Evolutionary conservation across 164 flowering plant genomes (phyloP).

Genomic region (Platanus orientalis): DNA sequence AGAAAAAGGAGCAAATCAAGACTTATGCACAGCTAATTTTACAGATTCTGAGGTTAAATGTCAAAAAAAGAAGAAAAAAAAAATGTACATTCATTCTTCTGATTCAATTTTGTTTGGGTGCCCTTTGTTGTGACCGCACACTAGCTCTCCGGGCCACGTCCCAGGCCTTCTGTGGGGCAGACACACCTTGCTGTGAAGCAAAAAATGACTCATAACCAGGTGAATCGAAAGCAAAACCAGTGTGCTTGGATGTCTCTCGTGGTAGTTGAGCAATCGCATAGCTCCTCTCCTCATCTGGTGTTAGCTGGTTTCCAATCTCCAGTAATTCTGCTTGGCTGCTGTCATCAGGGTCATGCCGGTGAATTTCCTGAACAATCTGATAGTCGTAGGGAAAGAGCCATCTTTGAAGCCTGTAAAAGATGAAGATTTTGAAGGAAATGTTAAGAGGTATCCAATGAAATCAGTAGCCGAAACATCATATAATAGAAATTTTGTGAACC

Average conservation of each 20-base stretch:
- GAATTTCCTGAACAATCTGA: conserved; percentile 85
- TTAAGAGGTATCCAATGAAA: background rate
- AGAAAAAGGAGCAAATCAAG: background rate
- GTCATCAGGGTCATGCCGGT: conserved; percentile 58
- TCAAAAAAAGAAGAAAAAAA: conserved; percentile 8
- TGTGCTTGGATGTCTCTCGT: conserved; percentile 69
- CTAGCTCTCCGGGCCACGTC: conserved; percentile 94
- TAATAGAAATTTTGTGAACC: background rate
- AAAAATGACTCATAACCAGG: conserved; percentile 97
- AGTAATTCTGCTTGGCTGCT: conserved; percentile 36
- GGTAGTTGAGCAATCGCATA: conserved; percentile 77
- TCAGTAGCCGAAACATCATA: too few relatives aligned
- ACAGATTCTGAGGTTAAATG: conserved; percentile 2
- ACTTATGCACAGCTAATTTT: conserved; percentile 4
- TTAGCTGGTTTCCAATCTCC: conserved; percentile 51
- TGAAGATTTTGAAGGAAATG: background rate
- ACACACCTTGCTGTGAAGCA: conserved; percentile 75
- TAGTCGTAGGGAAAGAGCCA: conserved; percentile 90
- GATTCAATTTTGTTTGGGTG: conserved; percentile 25
- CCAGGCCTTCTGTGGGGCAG: conserved; percentile 92
- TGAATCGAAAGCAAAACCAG: conserved; percentile 95
- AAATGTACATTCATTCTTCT: background rate
- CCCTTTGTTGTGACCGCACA: conserved; percentile 48
- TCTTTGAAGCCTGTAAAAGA: conserved; percentile 63
- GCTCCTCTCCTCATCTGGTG: conserved; percentile 75